Evolutionary conservation across 169 alveolate species (phyloP).

Genomic region (Plasmodium sp.): DNA sequence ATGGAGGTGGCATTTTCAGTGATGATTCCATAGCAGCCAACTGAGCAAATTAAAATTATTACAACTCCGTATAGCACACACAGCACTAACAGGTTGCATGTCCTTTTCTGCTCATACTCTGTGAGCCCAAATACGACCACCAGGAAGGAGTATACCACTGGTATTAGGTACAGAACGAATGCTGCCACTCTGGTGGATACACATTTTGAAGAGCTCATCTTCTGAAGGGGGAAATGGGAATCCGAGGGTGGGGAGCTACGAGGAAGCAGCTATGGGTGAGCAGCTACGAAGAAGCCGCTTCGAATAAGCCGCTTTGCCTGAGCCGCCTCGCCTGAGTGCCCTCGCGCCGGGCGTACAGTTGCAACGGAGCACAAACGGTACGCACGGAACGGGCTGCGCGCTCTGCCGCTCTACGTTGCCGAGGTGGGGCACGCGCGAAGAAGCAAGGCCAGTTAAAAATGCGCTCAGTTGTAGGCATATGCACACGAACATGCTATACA

Average conservation of each 20-base stretch:
- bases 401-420: neutral
- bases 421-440: neutral
- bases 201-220: conserved; percentile 64
- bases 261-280: neutral
- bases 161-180: conserved; percentile 47
- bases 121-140: conserved; percentile 36
- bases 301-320: neutral
- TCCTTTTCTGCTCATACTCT: conserved; percentile 29
- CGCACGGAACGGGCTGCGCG: neutral
- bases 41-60: conserved; percentile 44
- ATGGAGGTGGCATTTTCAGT: conserved; percentile 52
- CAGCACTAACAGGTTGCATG: conserved; percentile 19
- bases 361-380: neutral
- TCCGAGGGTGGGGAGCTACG: neutral
- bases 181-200: conserved; percentile 68
- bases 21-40: conserved; percentile 63
- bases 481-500: neutral
- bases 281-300: neutral
- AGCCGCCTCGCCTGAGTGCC: neutral
- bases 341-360: neutral
- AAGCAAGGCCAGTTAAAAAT: neutral
- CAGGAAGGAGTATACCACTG: conserved; percentile 44
- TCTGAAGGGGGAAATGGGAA: conserved; percentile 23
- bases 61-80: conserved; percentile 46
- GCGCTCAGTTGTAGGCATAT: neutral